A percentile compares a stretch with the other conserved stretches of the same genome.
Evolutionary conservation across 2,329 filamentous ascomycete species (phyloP).

Genomic region (Ciborinia camelliae): DNA sequence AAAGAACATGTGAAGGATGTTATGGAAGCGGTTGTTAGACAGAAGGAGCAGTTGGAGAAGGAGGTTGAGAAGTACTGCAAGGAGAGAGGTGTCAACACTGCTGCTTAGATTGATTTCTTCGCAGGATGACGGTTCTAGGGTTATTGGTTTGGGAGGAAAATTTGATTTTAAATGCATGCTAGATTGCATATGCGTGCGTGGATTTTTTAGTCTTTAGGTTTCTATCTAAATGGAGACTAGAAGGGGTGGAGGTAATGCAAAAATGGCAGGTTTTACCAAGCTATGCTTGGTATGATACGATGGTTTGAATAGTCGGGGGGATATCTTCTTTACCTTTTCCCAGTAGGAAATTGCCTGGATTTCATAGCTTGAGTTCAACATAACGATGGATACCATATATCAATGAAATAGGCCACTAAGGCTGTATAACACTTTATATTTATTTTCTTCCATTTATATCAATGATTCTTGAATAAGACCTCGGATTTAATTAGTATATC

Average conservation of each 20-base stretch:
- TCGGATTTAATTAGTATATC: not conserved
- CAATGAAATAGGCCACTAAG: not conserved
- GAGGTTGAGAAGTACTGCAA: constrained; percentile 74
- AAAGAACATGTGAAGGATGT: constrained; percentile 62
- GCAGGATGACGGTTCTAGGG: not conserved
- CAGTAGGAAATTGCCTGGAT: not conserved
- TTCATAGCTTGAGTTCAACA: not conserved
- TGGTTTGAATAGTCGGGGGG: not conserved
- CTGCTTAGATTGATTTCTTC: not conserved
- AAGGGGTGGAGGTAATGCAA: not conserved
- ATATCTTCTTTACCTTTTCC: not conserved
- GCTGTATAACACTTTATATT: not conserved
- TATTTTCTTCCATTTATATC: not conserved
- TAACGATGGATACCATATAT: not conserved
- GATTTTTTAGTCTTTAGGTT: no score
- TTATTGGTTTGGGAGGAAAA: not conserved
- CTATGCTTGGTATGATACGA: not conserved
- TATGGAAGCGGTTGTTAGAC: constrained; percentile 62
- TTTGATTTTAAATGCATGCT: not conserved
- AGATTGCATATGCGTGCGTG: not conserved
- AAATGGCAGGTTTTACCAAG: not conserved
- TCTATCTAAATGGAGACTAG: no score
- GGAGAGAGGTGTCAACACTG: constrained; percentile 45
- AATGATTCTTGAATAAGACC: not conserved
- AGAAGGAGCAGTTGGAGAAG: constrained; percentile 64